Evolutionary conservation across 2,329 filamentous ascomycete genomes (phyloP).

Genomic region (Amesomyces nigricolor): DNA sequence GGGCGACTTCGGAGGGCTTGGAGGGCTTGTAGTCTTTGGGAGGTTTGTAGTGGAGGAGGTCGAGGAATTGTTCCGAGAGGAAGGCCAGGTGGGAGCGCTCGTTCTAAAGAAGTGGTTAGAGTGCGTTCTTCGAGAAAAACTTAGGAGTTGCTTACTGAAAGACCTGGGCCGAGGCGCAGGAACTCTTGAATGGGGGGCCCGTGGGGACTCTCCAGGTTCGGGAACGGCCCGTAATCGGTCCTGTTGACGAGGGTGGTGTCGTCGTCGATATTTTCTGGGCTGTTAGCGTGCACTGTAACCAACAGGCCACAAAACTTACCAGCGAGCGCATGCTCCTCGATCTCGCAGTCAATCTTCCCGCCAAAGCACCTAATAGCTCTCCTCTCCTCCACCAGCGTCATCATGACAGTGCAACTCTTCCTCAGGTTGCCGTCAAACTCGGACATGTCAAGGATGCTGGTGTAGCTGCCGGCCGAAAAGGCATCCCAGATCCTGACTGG

Average conservation of each 20-base stretch:
- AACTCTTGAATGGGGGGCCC: constrained; percentile 38
- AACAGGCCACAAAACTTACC: constrained; percentile 35
- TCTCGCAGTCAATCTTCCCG: constrained; percentile 33
- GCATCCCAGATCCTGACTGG: constrained; percentile 43
- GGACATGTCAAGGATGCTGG: constrained; percentile 44
- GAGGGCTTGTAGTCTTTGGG: constrained; percentile 46
- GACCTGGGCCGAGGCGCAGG: constrained; percentile 46
- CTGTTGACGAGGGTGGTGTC: constrained; percentile 37
- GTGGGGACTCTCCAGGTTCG: constrained; percentile 39
- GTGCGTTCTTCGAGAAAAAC: not conserved
- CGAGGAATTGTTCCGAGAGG: constrained; percentile 47
- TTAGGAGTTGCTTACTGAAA: constrained; percentile 38
- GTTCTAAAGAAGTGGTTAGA: constrained; percentile 33
- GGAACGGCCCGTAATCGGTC: constrained; percentile 49
- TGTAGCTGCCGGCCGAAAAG: constrained; percentile 46
- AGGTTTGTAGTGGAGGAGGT: constrained; percentile 43
- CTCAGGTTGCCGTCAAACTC: constrained; percentile 40
- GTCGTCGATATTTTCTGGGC: constrained; percentile 38
- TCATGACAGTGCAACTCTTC: constrained; percentile 46
- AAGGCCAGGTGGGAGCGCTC: constrained; percentile 45
- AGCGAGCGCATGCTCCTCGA: constrained; percentile 42
- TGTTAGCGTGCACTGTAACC: not conserved
- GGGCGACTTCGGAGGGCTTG: constrained; percentile 34
- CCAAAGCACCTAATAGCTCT: constrained; percentile 42
- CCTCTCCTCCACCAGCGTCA: constrained; percentile 48